These are phyloP conservation scores for Nannizzia gypsea DNA, from an alignment of 2,329 filamentous ascomycete species.

Conservation along the genomic window DNA sequence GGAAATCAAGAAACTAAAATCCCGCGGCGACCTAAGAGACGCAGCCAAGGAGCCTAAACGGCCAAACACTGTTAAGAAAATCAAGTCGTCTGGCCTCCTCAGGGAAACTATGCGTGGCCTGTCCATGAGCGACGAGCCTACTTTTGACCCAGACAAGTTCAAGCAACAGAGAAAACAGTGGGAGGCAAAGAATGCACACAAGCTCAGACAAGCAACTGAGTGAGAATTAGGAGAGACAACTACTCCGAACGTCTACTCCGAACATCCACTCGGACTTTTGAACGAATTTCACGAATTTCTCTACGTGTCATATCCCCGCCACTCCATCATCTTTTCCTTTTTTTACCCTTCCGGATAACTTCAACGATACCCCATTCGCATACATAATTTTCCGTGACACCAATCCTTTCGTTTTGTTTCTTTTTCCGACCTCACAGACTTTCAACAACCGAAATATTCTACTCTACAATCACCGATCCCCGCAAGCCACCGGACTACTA, in stretches of 20 bases:
- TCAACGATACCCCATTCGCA: constrained; percentile 2
- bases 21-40: constrained; percentile 40
- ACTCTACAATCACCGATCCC: neutral
- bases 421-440: neutral
- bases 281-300: constrained; percentile 1
- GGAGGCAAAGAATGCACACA: constrained; percentile 34
- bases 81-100: constrained; percentile 24
- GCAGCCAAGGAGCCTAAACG: constrained; percentile 17
- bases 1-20: constrained; percentile 48
- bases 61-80: constrained; percentile 23
- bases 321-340: neutral
- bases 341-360: neutral
- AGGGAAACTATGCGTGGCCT: constrained; percentile 22
- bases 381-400: constrained; percentile 1
- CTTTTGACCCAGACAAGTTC: constrained; percentile 41
- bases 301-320: constrained; percentile 1
- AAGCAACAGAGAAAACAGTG: constrained; percentile 37
- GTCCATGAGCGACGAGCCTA: constrained; percentile 24
- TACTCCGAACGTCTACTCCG: neutral
- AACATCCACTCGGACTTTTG: neutral
- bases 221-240: neutral
- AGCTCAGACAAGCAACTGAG: constrained; percentile 9
- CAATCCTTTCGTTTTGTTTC: neutral
- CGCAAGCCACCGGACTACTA: neutral
- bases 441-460: neutral